phyloP scores from a whole-genome alignment of 2,329 filamentous ascomycete species.

The Verticillium nonalfalfae region DNA sequence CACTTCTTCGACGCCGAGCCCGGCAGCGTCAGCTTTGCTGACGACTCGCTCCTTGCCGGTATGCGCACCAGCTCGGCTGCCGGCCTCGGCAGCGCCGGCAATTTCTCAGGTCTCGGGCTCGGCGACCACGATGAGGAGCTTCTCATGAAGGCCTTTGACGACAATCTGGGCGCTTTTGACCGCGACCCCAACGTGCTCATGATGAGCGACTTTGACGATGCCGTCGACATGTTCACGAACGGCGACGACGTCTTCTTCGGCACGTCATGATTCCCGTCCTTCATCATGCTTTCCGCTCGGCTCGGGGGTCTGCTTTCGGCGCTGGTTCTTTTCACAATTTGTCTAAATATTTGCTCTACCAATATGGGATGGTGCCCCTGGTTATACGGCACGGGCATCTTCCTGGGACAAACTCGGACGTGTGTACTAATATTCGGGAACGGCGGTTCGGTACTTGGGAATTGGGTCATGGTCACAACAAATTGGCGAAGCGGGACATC shows the following conservation, averaged over 20 bases:
- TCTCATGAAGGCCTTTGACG: slow-evolving; percentile 32
- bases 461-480: neutral
- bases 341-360: no score
- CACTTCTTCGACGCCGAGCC: slow-evolving; percentile 41
- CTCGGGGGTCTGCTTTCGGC: neutral
- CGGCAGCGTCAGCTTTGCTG: slow-evolving; percentile 19
- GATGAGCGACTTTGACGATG: slow-evolving; percentile 42
- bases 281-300: no score
- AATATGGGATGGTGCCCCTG: neutral
- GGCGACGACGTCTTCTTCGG: slow-evolving; percentile 48
- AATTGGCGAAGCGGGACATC: neutral
- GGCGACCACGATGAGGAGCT: slow-evolving; percentile 38
- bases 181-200: slow-evolving; percentile 41
- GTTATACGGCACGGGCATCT: neutral
- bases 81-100: neutral
- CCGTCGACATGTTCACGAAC: slow-evolving; percentile 43
- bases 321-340: neutral
- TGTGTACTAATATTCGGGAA: neutral
- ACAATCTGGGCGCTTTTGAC: slow-evolving; percentile 33
- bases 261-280: slow-evolving; percentile 15
- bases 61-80: slow-evolving; percentile 9
- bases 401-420: neutral
- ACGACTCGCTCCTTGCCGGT: slow-evolving; percentile 19
- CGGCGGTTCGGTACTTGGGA: neutral
- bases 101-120: slow-evolving; percentile 18